A percentile compares a stretch with the other conserved stretches of the same genome.
phyloP scores from a whole-genome alignment of 306 rosid genomes.

The Citrullus amarus region DNA sequence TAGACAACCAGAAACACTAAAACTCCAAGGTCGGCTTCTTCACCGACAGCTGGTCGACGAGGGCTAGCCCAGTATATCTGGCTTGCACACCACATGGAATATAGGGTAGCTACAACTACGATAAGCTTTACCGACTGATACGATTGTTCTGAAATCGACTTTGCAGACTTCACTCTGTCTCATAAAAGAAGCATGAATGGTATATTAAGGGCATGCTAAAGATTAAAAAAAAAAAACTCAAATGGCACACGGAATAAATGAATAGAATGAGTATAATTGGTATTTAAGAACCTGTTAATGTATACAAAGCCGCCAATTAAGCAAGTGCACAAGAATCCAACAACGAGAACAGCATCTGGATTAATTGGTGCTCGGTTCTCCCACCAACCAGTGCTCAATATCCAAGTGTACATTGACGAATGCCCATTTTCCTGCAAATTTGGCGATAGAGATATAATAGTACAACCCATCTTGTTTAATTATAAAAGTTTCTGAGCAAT shows the following conservation, averaged over 20 bases:
- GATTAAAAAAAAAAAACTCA: neutral
- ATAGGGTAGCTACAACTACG: conserved; percentile 35
- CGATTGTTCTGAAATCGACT: conserved; percentile 34
- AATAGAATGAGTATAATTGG: neutral
- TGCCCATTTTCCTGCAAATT: conserved; percentile 73
- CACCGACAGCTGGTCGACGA: conserved; percentile 71
- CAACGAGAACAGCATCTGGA: conserved; percentile 68
- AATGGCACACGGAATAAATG: neutral
- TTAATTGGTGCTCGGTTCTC: conserved; percentile 55
- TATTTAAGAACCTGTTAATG: conserved; percentile 53
- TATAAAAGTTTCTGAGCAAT: neutral
- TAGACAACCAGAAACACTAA: conserved; percentile 47
- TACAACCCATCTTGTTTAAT: neutral
- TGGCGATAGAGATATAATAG: conserved; percentile 3
- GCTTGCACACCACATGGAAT: conserved; percentile 70
- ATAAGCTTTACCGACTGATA: conserved; percentile 44
- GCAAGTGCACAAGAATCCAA: conserved; percentile 40
- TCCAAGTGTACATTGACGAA: conserved; percentile 61
- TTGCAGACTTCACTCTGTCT: conserved; percentile 45
- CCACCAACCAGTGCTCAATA: conserved; percentile 98
- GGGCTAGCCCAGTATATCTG: conserved; percentile 58
- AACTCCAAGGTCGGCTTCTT: conserved; percentile 95
- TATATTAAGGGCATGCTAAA: neutral
- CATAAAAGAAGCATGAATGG: neutral
- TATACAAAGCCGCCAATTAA: conserved; percentile 55